Conservation (phyloP, 2,329 filamentous ascomycete genomes). For the Penicillium occitanis region DNA sequence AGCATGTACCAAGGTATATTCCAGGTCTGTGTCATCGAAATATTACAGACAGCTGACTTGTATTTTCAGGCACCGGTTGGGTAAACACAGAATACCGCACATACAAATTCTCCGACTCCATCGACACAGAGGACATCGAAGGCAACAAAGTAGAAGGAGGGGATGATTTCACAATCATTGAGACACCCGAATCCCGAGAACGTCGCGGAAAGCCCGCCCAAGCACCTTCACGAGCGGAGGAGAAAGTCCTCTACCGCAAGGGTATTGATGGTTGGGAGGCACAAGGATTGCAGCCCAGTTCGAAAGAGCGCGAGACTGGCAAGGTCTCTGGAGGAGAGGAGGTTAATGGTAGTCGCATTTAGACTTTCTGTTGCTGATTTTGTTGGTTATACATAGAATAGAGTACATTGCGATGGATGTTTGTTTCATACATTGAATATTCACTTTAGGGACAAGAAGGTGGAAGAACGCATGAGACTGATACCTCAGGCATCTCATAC, state of each 20-base stretch:
- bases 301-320: conserved; percentile 35
- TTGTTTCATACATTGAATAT: not conserved
- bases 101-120: conserved; percentile 61
- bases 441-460: not conserved
- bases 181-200: conserved; percentile 44
- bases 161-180: conserved; percentile 43
- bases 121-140: conserved; percentile 50
- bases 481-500: not conserved
- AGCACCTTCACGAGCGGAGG: conserved; percentile 36
- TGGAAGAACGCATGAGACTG: not conserved
- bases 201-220: conserved; percentile 42
- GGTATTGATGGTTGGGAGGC: conserved; percentile 46
- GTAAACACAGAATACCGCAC: conserved; percentile 70
- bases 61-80: conserved; percentile 60
- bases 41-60: too few species aligned
- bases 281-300: conserved; percentile 42
- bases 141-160: conserved; percentile 34
- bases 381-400: not conserved
- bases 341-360: conserved; percentile 33
- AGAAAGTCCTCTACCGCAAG: conserved; percentile 40
- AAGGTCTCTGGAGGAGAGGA: conserved; percentile 37
- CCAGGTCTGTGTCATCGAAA: too few species aligned
- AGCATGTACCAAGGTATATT: conserved; percentile 42
- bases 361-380: not conserved
- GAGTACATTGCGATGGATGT: not conserved